Base-by-base conservation (phyloP, 495 filamentous ascomycete genomes). In the Patellaria atrata region DNA sequence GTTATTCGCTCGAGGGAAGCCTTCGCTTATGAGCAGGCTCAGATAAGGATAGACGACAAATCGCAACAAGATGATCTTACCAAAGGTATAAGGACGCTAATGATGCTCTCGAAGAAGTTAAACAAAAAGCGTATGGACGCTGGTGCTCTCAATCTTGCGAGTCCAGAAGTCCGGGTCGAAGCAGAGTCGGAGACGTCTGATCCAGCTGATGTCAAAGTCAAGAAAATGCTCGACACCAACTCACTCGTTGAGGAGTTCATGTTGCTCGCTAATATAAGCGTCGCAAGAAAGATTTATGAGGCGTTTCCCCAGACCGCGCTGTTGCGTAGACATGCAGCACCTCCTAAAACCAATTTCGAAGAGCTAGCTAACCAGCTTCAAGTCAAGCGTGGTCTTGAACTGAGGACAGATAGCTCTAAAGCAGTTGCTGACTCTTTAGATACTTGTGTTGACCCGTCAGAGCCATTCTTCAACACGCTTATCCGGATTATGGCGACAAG, bases 171-270 rank as follows among this genome's bases (percentile, higher is more conserved):
- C 34, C 80, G 80, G 49, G 77, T 99, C 17, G 81, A 96, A 52
- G 75, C 77, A 36, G 91, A 94, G 46, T 87, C 78, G 8, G 87
- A 97, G 47, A 92, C 86, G 0, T 92, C 85, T 4, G 89, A 94
- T 51, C 91, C 89, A 0, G 75, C 93, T 33, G 91, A 99, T 51
- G 78, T 99, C 41, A 83, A 94, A 62, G 92, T 83, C 1, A 97
- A 96, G 55, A 65, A 82, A 36, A 71, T 80, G 39, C 73, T 96
- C n/a, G 83, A 82, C 49, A 97, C 89, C 35, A 96, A 94, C 64
- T 94, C 86, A 16, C 68, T 97, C 5, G 89, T 97, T 16, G 89
- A 97, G 51, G 89, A 97, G 48, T 96, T 97, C 65, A 97, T 97
- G 89, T 68, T 96, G 50, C 81, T 96, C 51, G 89, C 91, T 63